Evolutionary conservation across 305 asterid species (phyloP).

Genomic region (Plantago coronopus): DNA sequence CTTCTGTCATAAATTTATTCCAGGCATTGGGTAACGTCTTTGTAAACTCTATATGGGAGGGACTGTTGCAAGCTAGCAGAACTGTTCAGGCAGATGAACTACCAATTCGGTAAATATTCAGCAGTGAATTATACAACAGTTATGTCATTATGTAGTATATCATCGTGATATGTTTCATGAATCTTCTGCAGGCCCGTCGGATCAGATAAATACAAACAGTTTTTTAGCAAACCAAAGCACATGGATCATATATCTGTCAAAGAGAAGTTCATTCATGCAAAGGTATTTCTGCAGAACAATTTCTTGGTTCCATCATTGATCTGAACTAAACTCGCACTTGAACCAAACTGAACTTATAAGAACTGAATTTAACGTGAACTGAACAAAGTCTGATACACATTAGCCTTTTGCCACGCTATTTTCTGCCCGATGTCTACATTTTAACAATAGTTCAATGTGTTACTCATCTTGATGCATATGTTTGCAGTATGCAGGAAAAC

Average conservation of each 20-base stretch:
- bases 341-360: too few relatives aligned
- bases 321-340: too few relatives aligned
- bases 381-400: too few relatives aligned
- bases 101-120: slow-evolving; percentile 62
- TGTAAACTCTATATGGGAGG: slow-evolving; percentile 89
- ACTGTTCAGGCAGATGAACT: slow-evolving; percentile 87
- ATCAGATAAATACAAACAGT: slow-evolving; percentile 63
- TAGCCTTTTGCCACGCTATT: too few relatives aligned
- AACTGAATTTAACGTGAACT: too few relatives aligned
- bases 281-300: slow-evolving; percentile 52
- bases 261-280: slow-evolving; percentile 87
- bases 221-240: slow-evolving; percentile 64
- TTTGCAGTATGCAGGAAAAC: slow-evolving; percentile 76
- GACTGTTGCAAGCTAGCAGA: slow-evolving; percentile 63
- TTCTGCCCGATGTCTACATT: too few relatives aligned
- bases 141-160: slow-evolving; percentile 10
- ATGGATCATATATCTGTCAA: slow-evolving; percentile 79
- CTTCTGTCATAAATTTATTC: slow-evolving; percentile 68
- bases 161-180: slow-evolving; percentile 6
- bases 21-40: slow-evolving; percentile 78
- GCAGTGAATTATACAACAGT: slow-evolving; percentile 8
- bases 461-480: neutral
- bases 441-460: too few relatives aligned
- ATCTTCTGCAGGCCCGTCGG: slow-evolving; percentile 51
- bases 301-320: slow-evolving; percentile 6